Percentiles rank a stretch among this genome's conserved stretches.
phyloP scores from a whole-genome alignment of 225 moss, liverwort and hornwort genomes.

The Physcomitrellopsis africana region DNA sequence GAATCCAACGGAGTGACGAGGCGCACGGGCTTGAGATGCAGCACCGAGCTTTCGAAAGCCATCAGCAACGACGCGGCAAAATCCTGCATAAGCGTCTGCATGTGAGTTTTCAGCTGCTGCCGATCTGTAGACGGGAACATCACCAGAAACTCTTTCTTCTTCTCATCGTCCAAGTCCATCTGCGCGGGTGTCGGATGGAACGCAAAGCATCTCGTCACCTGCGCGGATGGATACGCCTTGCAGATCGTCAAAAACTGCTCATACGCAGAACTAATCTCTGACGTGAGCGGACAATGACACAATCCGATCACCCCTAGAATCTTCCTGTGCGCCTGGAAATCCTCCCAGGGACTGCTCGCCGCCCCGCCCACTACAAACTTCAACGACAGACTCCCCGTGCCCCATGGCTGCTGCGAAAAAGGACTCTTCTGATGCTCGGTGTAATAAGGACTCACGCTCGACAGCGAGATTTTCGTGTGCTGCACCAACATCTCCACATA shows the following conservation, averaged over 20 bases:
- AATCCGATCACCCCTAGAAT: constrained; percentile 92
- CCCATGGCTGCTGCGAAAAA: constrained; percentile 94
- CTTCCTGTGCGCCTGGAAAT: constrained; percentile 93
- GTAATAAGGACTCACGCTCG: constrained; percentile 72
- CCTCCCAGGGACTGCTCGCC: constrained; percentile 87
- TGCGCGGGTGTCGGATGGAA: constrained; percentile 85
- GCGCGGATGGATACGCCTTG: constrained; percentile 93
- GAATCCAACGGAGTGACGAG: constrained; percentile 95
- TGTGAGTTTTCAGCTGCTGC: constrained; percentile 79
- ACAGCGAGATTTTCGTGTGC: constrained; percentile 71
- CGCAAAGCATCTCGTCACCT: constrained; percentile 90
- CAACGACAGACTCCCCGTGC: constrained; percentile 70
- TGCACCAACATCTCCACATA: constrained; percentile 87
- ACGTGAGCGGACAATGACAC: constrained; percentile 83
- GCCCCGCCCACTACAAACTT: constrained; percentile 96
- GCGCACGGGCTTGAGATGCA: constrained; percentile 89
- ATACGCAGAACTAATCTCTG: constrained; percentile 80
- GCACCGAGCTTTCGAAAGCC: constrained; percentile 95
- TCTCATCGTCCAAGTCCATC: constrained; percentile 73
- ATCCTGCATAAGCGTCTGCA: constrained; percentile 96
- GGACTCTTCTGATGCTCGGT: constrained; percentile 99
- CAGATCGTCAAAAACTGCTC: constrained; percentile 91
- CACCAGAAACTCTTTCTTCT: constrained; percentile 82
- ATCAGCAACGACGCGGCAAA: constrained; percentile 96
- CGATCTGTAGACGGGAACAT: constrained; percentile 86